Base-by-base conservation (phyloP, 2,329 filamentous ascomycete species). In the Paraphaeosphaeria sporulosa region DNA sequence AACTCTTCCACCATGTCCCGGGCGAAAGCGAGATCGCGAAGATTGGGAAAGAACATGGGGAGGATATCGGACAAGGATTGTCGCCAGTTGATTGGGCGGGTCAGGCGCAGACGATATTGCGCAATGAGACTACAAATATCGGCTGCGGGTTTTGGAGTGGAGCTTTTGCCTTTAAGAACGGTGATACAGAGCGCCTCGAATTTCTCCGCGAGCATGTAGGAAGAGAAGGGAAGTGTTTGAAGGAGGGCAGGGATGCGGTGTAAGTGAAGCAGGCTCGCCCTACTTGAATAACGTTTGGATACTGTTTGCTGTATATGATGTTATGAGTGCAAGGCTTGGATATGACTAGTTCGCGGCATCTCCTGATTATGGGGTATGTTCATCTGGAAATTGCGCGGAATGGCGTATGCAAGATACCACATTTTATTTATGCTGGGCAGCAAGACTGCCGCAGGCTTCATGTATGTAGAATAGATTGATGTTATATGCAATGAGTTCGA, bases 1-100 rank as follows among this genome's bases (percentile, higher is more conserved):
- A 82, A 61, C 69, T 82, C 1, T 81, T 82, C 64, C 79, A 81
- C 58, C 80, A 82, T 59, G 74, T 80, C 70, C 77, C 78, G 9
- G 76, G 76, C 1, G 68, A 67, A 32, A 77, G 73, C 25, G 72
- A 78, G 60, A 80, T 82, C 32, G 78, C 76, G 9, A 65, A 70
- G 12, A 70, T 78, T 13, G 69, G 69, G 38, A 63, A 70, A 27
- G 59, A 59, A n/a, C 57, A 70, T 9, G 77, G 77, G 27, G 67
- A 74, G 25, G 23, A 54, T 40, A 44, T 15, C 52, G 61, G 68
- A 19, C 64, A 64, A 8, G 72, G 73, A 1, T 61, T 77, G 3
- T 74, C 76, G 8, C 76, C 76, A 5, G 75, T 78, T 15, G 76
- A 78, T 44, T 58, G 69, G 27, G 72, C 73, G 4, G 76, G 73